These are phyloP conservation scores for Plantago elongata DNA, from an alignment of 257 asterid genomes.

Conservation along the genomic window DNA sequence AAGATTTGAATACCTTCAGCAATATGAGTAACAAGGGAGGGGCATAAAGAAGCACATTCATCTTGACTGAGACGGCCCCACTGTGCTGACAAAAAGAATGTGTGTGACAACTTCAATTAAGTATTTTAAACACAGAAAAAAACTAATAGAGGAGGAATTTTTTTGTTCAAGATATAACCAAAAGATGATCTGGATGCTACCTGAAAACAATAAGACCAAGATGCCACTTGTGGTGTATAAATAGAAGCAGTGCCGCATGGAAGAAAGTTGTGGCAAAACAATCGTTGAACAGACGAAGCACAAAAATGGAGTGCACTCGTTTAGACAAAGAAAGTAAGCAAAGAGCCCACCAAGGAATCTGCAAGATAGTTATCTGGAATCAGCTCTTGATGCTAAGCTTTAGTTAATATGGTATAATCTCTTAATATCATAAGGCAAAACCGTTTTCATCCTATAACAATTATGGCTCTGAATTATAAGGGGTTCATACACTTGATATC, in stretches of 20 bases:
- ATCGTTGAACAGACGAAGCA: conserved; percentile 95
- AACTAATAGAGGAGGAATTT: neutral
- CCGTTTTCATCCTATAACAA: no score
- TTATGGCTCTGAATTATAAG: no score
- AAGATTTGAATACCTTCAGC: conserved; percentile 55
- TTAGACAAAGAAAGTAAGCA: conserved; percentile 77
- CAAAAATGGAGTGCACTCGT: conserved; percentile 84
- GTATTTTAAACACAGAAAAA: conserved; percentile 22
- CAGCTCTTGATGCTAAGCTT: no score
- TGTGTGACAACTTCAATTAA: conserved; percentile 40
- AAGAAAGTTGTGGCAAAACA: conserved; percentile 92
- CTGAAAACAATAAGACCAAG: conserved; percentile 88
- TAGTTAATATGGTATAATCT: no score
- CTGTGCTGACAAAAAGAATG: conserved; percentile 61
- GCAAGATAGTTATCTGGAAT: conserved; percentile 26
- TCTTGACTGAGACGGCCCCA: conserved; percentile 93
- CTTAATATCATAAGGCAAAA: no score
- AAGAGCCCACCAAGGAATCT: conserved; percentile 99
- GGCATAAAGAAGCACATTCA: conserved; percentile 87
- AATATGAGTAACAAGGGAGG: conserved; percentile 75
- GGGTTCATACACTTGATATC: no score
- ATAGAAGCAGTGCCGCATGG: conserved; percentile 66
- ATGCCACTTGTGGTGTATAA: conserved; percentile 88
- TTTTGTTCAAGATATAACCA: neutral
- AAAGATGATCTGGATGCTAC: conserved; percentile 31